phyloP scores from a whole-genome alignment of 805 yeast species.

The Kurtzmaniella fragi region DNA sequence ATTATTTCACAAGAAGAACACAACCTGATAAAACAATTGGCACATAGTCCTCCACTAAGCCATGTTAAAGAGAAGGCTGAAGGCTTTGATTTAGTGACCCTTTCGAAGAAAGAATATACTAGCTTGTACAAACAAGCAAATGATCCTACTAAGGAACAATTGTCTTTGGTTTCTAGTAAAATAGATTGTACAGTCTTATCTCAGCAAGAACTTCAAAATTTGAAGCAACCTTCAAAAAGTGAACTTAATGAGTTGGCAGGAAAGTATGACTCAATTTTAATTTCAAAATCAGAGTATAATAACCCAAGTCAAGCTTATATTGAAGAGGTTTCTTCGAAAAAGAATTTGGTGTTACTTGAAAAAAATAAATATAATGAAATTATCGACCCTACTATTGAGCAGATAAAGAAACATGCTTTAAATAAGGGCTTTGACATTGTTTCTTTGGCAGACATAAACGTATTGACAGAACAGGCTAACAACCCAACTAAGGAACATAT shows the following conservation, averaged over 20 bases:
- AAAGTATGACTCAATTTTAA: constrained; percentile 10
- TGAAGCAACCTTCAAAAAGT: constrained; percentile 20
- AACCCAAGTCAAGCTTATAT: constrained; percentile 6
- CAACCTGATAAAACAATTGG: constrained; percentile 10
- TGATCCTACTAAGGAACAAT: constrained; percentile 23
- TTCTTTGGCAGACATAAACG: too few species aligned
- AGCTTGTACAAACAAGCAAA: constrained; percentile 21
- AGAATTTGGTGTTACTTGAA: constrained; percentile 3
- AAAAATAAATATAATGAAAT: constrained; percentile 2
- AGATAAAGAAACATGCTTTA: constrained; percentile 7
- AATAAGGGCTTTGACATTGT: too few species aligned
- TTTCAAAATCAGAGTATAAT: constrained; percentile 14
- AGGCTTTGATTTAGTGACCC: constrained; percentile 25
- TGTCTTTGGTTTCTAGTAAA: constrained; percentile 7
- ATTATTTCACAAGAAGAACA: constrained; percentile 7
- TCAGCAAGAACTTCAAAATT: constrained; percentile 8
- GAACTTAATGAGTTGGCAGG: constrained; percentile 18
- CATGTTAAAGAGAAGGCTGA: constrained; percentile 33
- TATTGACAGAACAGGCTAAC: constrained; percentile 7
- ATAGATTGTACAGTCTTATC: constrained; percentile 4
- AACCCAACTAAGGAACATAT: constrained; percentile 17
- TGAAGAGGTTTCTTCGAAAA: neutral
- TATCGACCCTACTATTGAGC: constrained; percentile 8
- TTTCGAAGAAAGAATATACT: constrained; percentile 28
- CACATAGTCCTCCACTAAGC: constrained; percentile 27